phyloP scores from a whole-genome alignment of 106 monocot genomes.

The Xerophyta viscosa region DNA sequence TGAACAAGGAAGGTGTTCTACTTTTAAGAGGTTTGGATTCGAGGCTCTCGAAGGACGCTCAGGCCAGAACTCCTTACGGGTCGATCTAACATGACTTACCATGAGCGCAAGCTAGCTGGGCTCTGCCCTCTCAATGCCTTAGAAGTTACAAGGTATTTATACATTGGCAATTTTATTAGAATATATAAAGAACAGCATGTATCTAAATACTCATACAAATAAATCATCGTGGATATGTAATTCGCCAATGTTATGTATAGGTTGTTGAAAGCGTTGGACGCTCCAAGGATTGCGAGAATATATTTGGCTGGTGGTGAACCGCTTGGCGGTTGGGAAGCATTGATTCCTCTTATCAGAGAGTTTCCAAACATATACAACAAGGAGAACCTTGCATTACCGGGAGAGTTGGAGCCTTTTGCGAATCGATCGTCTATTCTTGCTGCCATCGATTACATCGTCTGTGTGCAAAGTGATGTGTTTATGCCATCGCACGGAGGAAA shows the following conservation, averaged over 20 bases:
- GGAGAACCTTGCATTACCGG: slow-evolving; percentile 47
- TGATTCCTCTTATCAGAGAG: slow-evolving; percentile 45
- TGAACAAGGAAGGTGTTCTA: slow-evolving; percentile 78
- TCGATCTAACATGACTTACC: slow-evolving; percentile 74
- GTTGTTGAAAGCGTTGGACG: slow-evolving; percentile 74
- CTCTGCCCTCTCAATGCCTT: slow-evolving; percentile 73
- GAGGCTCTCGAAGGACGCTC: slow-evolving; percentile 66
- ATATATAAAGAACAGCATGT: no score
- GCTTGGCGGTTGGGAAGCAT: slow-evolving; percentile 50
- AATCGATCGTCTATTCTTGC: slow-evolving; percentile 70
- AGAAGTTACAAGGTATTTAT: slow-evolving; percentile 49
- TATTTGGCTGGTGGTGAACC: slow-evolving; percentile 95
- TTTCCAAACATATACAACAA: slow-evolving; percentile 80
- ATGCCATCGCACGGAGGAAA: slow-evolving; percentile 96
- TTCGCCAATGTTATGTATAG: slow-evolving; percentile 13
- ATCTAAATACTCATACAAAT: no score
- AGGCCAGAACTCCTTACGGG: slow-evolving; percentile 77
- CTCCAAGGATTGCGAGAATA: slow-evolving; percentile 54
- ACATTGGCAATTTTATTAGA: no score
- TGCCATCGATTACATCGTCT: slow-evolving; percentile 84
- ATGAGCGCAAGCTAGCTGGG: slow-evolving; percentile 80
- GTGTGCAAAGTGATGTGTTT: slow-evolving; percentile 79
- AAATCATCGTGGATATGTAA: no score
- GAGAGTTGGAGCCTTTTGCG: slow-evolving; percentile 54
- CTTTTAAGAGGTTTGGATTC: slow-evolving; percentile 84